Evolutionary conservation across 2,329 filamentous ascomycete genomes (phyloP).

Genomic region (Cytospora piceicola): DNA sequence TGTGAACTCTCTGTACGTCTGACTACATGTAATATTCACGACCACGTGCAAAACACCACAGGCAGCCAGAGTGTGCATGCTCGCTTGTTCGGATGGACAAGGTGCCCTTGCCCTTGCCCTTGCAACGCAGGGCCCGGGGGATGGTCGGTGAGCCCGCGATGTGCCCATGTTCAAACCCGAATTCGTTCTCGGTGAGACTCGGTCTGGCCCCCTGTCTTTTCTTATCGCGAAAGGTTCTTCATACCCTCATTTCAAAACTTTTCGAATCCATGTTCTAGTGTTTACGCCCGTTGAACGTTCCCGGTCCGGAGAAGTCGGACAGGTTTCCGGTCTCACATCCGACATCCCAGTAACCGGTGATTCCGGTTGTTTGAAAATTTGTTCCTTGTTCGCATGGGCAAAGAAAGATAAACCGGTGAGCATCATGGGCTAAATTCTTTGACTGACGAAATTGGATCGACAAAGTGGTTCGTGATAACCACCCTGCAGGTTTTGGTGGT

Average conservation of each 20-base stretch:
- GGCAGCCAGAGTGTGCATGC: background rate
- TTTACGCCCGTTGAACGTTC: conserved; percentile 11
- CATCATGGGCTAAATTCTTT: background rate
- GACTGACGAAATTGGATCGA: background rate
- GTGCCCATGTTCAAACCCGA: background rate
- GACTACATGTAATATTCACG: background rate
- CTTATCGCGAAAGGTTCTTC: background rate
- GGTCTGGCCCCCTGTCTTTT: conserved; percentile 18
- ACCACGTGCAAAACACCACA: background rate
- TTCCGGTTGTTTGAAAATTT: conserved; percentile 17
- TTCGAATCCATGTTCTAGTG: conserved; percentile 11
- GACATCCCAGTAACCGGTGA: conserved; percentile 9
- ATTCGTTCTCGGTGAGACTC: conserved; percentile 9
- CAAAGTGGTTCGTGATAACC: background rate
- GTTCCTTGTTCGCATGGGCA: conserved; percentile 5
- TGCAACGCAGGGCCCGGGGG: conserved; percentile 2
- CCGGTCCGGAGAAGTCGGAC: conserved; percentile 10
- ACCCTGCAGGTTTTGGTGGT: background rate
- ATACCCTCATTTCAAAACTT: conserved; percentile 21
- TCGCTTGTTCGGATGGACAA: background rate
- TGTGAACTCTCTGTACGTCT: background rate
- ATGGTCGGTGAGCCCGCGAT: conserved; percentile 13
- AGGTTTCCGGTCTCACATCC: conserved; percentile 1
- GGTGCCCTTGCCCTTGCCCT: background rate
- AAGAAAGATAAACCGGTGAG: background rate